phyloP scores from a whole-genome alignment of 768 basidiomycete genomes.

The Lactarius sanguifluus region DNA sequence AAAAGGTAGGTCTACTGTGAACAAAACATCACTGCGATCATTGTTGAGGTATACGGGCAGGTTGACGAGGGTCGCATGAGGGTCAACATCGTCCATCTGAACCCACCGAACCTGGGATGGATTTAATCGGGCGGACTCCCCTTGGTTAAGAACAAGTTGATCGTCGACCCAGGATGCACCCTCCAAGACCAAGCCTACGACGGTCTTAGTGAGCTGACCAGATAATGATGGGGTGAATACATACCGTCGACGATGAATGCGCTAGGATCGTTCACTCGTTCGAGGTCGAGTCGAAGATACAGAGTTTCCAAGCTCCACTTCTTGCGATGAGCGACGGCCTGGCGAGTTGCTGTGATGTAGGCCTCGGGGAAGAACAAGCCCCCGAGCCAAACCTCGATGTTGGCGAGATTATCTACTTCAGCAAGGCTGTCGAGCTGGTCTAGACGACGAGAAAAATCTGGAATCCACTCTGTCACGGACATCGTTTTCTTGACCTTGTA shows the following conservation, averaged over 20 bases:
- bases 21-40: conserved; percentile 86
- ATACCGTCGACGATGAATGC: conserved; percentile 88
- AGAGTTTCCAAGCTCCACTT: conserved; percentile 92
- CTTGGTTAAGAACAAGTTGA: conserved; percentile 78
- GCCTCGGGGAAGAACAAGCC: conserved; percentile 96
- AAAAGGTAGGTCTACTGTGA: conserved; percentile 84
- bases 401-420: conserved; percentile 55
- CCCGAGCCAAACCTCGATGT: conserved; percentile 88
- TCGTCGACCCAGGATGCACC: conserved; percentile 77
- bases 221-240: conserved; percentile 33
- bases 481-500: conserved; percentile 86
- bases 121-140: conserved; percentile 72
- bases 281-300: conserved; percentile 76
- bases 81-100: conserved; percentile 50
- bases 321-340: conserved; percentile 91
- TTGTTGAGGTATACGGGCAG: conserved; percentile 92
- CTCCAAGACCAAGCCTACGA: conserved; percentile 77
- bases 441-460: conserved; percentile 75
- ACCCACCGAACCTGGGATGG: conserved; percentile 90
- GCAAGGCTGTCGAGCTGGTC: conserved; percentile 80
- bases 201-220: conserved; percentile 22
- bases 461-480: conserved; percentile 84
- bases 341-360: conserved; percentile 92
- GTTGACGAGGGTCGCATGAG: conserved; percentile 54
- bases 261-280: conserved; percentile 69